Conservation (phyloP, 305 asterid species). For the Fraxinus platypoda region DNA sequence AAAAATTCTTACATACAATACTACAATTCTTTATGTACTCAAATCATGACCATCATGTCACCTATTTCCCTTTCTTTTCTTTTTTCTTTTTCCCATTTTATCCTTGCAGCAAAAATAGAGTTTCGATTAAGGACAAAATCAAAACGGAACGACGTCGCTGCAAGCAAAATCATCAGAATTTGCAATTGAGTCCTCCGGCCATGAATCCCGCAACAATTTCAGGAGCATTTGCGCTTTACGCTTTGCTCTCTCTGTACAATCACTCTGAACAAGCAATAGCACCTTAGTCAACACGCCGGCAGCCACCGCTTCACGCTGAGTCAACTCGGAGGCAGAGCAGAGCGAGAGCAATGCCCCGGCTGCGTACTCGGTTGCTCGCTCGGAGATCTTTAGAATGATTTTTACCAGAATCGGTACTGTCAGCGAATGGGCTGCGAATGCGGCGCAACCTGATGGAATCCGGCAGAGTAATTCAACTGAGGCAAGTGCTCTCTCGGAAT, state of each 20-base stretch:
- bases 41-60: not conserved
- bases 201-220: slow-evolving; percentile 70
- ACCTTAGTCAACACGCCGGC: slow-evolving; percentile 81
- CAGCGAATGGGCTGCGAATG: slow-evolving; percentile 70
- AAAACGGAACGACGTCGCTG: slow-evolving; percentile 75
- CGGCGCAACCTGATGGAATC: slow-evolving; percentile 71
- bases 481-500: slow-evolving; percentile 89
- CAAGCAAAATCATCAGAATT: slow-evolving; percentile 64
- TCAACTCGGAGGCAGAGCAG: slow-evolving; percentile 66
- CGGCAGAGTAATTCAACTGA: slow-evolving; percentile 89
- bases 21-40: slow-evolving; percentile 20
- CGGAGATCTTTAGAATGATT: slow-evolving; percentile 69
- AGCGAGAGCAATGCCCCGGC: slow-evolving; percentile 83
- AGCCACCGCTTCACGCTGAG: slow-evolving; percentile 62
- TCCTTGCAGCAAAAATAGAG: not conserved
- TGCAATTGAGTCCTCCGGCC: slow-evolving; percentile 70
- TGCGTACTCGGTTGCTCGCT: slow-evolving; percentile 93
- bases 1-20: slow-evolving; percentile 27
- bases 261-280: slow-evolving; percentile 85
- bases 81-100: not conserved
- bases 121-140: not conserved
- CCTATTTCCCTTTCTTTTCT: not conserved
- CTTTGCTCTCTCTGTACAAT: slow-evolving; percentile 95
- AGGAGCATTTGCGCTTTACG: slow-evolving; percentile 93
- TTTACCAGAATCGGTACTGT: slow-evolving; percentile 79